Percentiles rank a stretch among this genome's conserved stretches.
Conservation (phyloP, 805 yeast species). For the Nakazawaea wyomingensis region DNA sequence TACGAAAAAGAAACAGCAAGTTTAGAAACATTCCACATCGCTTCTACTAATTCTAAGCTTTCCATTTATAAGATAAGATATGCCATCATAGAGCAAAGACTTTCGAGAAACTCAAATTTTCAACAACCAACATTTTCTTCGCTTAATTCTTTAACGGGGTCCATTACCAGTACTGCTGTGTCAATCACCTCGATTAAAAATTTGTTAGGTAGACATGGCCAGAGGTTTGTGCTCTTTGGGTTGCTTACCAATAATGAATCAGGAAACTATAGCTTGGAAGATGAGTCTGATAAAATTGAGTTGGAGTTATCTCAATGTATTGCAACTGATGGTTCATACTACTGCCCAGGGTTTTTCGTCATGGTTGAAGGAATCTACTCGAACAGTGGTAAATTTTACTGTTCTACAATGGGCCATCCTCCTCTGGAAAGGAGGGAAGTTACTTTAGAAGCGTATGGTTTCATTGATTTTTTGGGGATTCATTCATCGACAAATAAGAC, state of each 20-base stretch:
- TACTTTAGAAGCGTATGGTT: conserved; percentile 69
- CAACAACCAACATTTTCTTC: conserved; percentile 45
- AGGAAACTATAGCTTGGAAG: conserved; percentile 77
- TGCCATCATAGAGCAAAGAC: conserved; percentile 59
- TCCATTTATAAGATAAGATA: conserved; percentile 50
- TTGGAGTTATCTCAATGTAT: conserved; percentile 59
- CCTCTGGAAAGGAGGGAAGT: conserved; percentile 72
- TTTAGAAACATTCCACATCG: conserved; percentile 17
- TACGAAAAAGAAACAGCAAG: conserved; percentile 27
- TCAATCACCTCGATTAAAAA: conserved; percentile 73
- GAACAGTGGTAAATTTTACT: conserved; percentile 66
- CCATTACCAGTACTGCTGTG: conserved; percentile 15
- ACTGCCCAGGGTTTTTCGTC: conserved; percentile 70
- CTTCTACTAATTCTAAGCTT: conserved; percentile 25
- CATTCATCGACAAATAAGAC: conserved; percentile 9
- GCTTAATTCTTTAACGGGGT: conserved; percentile 35
- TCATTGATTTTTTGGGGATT: conserved; percentile 52
- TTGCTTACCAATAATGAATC: conserved; percentile 55
- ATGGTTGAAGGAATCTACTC: conserved; percentile 83
- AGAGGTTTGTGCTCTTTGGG: conserved; percentile 74
- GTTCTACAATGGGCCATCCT: conserved; percentile 77
- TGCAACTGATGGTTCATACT: conserved; percentile 61
- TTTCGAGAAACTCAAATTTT: conserved; percentile 71
- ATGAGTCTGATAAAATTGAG: conserved; percentile 68
- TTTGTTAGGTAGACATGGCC: conserved; percentile 78